Evolutionary conservation across 106 monocot species (phyloP), one percentile per base, ranked within the genome.

Genomic region (Dendrobium huoshanense): DNA sequence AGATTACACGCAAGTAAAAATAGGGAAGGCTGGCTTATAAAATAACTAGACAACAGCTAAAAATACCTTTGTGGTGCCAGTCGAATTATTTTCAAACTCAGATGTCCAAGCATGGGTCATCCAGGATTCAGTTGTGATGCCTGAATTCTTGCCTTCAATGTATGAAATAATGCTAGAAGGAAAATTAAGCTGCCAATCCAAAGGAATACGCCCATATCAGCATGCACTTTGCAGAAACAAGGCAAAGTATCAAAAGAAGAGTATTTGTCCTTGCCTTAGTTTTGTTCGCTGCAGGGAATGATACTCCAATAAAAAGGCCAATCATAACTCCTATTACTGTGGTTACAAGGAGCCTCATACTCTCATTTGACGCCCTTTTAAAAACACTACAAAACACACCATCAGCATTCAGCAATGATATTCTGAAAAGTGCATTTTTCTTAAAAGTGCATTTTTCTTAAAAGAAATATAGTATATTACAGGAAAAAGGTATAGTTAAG

Each of bases 281-380:
- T 77, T 91, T 86, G 82, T 55, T 88, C 82, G 86, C 81, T 29
- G 83, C 41, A 65, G 85, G 84, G 58, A 87, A 89, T 19, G 94
- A 91, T 84, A 87, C 85, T 43, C 94, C 94, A 81, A 94, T 78
- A 79, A 89, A 91, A 73, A 91, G 88, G 54, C 91, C 94, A 78
- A 91, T 47, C 27, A 94, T 79, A 51, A 88, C 64, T 79, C 89
- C 91, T 81, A 94, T 58, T n/a, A 91, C 29, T 65, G 86, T 86
- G 75, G 86, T 83, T 64, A 88, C 85, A 81, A 82, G 29, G 43
- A 94, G 80, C 79, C 89, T 91, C 84, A 88, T 82, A 79, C 82
- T 91, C 78, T 91, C 89, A 77, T 86, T 91, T 49, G 89, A 82
- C 59, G 89, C 87, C 79, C 91, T 85, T 11, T 81, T 22, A 75